These are phyloP conservation scores for Thielaviopsis musarum DNA, from an alignment of 2,329 filamentous ascomycete genomes.

Conservation along the genomic window DNA sequence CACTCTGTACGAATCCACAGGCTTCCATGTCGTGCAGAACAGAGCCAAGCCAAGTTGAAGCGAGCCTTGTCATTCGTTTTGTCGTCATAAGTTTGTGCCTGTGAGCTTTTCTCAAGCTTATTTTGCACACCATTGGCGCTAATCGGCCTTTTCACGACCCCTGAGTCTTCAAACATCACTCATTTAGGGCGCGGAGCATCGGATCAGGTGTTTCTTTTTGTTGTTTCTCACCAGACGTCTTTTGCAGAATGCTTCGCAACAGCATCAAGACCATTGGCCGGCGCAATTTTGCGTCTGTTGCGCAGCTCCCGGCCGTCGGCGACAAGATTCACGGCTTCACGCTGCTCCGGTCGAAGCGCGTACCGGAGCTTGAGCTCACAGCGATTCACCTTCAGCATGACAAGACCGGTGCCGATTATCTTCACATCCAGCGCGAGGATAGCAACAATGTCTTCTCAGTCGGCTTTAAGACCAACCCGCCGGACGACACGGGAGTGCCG, in stretches of 20 bases:
- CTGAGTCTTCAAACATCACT: background rate
- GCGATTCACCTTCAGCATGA: slow-evolving; percentile 83
- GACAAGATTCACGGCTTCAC: slow-evolving; percentile 90
- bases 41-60: background rate
- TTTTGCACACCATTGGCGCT: background rate
- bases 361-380: slow-evolving; percentile 84
- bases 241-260: slow-evolving; percentile 7
- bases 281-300: slow-evolving; percentile 9
- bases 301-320: slow-evolving; percentile 46
- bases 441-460: slow-evolving; percentile 99
- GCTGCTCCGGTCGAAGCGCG: slow-evolving; percentile 71
- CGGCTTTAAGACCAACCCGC: slow-evolving; percentile 97
- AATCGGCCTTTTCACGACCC: background rate
- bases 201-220: background rate
- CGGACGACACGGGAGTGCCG: slow-evolving; percentile 86
- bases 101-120: background rate
- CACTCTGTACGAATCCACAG: background rate
- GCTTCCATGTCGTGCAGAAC: background rate
- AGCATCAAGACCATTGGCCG: slow-evolving; percentile 10
- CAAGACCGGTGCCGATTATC: slow-evolving; percentile 87
- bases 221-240: background rate
- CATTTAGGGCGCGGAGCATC: background rate
- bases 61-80: background rate
- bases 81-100: background rate
- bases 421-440: slow-evolving; percentile 88